phyloP scores from a whole-genome alignment of 2,329 filamentous ascomycete genomes.

The Periconia digitata region DNA sequence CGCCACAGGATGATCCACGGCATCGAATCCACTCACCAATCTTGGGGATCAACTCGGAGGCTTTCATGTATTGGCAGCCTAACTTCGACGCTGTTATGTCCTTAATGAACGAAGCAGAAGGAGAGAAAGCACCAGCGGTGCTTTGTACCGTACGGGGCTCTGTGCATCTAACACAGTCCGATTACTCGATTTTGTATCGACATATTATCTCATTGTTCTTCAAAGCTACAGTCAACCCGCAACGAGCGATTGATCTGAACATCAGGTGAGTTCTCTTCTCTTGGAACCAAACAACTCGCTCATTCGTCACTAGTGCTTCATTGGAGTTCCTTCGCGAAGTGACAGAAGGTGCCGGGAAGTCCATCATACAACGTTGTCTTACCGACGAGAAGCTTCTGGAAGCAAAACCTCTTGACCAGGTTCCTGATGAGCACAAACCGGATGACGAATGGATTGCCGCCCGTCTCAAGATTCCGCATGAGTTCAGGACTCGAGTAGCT shows the following conservation, averaged over 20 bases:
- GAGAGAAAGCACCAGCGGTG: constrained; percentile 50
- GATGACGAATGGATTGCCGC: constrained; percentile 61
- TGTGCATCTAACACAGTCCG: constrained; percentile 66
- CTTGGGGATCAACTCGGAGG: constrained; percentile 66
- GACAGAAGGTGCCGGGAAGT: constrained; percentile 44
- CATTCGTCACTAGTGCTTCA: constrained; percentile 45
- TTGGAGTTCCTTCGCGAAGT: constrained; percentile 63
- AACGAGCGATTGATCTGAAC: constrained; percentile 64
- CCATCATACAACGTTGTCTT: constrained; percentile 54
- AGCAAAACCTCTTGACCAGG: constrained; percentile 47
- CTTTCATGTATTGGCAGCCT: constrained; percentile 69
- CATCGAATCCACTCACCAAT: constrained; percentile 57
- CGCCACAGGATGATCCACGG: constrained; percentile 46
- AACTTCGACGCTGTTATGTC: constrained; percentile 62
- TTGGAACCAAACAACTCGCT: neutral
- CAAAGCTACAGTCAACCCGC: constrained; percentile 65
- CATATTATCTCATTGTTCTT: constrained; percentile 59
- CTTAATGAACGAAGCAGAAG: constrained; percentile 59
- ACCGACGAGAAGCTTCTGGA: constrained; percentile 57
- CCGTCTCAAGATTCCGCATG: constrained; percentile 60
- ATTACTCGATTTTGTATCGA: constrained; percentile 67
- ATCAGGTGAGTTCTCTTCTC: constrained; percentile 42
- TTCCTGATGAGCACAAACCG: constrained; percentile 58
- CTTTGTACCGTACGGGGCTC: constrained; percentile 57
- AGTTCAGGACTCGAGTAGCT: constrained; percentile 55